Evolutionary conservation across 2,329 filamentous ascomycete genomes (phyloP).

Genomic region (Amylocarpus encephaloides): DNA sequence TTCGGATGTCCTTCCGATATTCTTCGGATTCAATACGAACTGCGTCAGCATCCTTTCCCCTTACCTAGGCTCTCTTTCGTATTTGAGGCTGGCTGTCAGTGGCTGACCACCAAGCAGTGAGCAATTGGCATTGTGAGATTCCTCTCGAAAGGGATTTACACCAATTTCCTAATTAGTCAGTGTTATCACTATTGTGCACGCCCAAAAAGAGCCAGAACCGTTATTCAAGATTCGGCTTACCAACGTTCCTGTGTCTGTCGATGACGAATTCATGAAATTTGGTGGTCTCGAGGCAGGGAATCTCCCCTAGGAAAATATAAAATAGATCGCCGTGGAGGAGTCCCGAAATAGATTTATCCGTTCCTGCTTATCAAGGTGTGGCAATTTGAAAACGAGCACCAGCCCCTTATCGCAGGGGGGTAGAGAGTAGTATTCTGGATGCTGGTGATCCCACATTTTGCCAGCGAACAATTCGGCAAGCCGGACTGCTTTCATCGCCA

Average conservation of each 20-base stretch:
- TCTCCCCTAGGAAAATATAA: background rate
- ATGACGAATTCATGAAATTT: background rate
- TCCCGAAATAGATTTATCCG: constrained; percentile 11
- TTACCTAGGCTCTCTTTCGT: too few relatives aligned
- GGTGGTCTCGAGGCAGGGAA: background rate
- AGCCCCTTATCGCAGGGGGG: background rate
- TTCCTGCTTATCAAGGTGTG: constrained; percentile 7
- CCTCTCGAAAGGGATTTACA: too few relatives aligned
- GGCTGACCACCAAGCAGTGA: too few relatives aligned
- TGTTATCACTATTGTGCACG: too few relatives aligned
- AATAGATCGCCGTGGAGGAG: background rate
- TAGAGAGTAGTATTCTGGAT: background rate
- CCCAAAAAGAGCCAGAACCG: background rate
- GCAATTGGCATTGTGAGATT: too few relatives aligned
- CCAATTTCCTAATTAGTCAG: too few relatives aligned
- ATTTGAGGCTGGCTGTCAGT: too few relatives aligned
- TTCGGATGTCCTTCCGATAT: too few relatives aligned
- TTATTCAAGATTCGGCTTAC: background rate
- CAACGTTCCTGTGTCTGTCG: background rate
- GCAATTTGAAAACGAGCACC: background rate
- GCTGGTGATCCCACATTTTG: background rate
- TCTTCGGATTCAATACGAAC: too few relatives aligned
- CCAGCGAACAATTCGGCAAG: background rate
- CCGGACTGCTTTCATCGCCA: background rate
- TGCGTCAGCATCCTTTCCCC: too few relatives aligned